Evolutionary conservation across 495 filamentous ascomycete species (phyloP), one percentile per base, ranked within the genome.

Genomic region (Neurospora hispaniola): DNA sequence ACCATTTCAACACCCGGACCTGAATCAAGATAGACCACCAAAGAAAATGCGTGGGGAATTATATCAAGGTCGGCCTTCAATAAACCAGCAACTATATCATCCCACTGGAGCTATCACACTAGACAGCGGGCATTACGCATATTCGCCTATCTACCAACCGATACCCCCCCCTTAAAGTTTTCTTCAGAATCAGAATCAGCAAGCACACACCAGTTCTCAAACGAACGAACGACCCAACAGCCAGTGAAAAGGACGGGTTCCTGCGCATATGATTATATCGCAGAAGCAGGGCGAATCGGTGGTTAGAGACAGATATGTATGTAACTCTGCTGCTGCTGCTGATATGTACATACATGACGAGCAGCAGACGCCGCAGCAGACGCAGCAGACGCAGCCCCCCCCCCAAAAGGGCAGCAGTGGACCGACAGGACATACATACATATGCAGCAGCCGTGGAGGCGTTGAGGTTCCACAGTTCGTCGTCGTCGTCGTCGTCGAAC

Each of bases 181-280:
- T n/a, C 11, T 27, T 59, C 23, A 54, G 23, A 27, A 4, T 14
- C 48, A 59, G 4, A 35, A 35, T 10, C 48, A 35, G 27, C 23
- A 31, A 62, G 27, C 12, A 38, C 35, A 38, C 54, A 31, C 31
- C 14, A 46, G 2, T 38, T 14, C 54, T 66, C 54, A 66, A 12
- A 59, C 5, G 20, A 31, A 66, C 14, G 54, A 31, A 66, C 14
- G 54, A 14, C 27, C 54, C 27, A 10, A 66, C 44, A 71, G 71
- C 76, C 72, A 79, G 75, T 79, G 69, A 73, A 40, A 69, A 70
- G 20, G 23, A 66, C 79, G 79, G 79, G 79, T 81, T 81, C 79
- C 79, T 81, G 79, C 78, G 75, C 78, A 74, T 71, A 70, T 80
- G 76, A 75, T 69, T 68, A 70, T 44, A 66, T 31, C 20, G 27